Conservation (phyloP, 176 grass and related monocot species). For the Raddia distichophylla region DNA sequence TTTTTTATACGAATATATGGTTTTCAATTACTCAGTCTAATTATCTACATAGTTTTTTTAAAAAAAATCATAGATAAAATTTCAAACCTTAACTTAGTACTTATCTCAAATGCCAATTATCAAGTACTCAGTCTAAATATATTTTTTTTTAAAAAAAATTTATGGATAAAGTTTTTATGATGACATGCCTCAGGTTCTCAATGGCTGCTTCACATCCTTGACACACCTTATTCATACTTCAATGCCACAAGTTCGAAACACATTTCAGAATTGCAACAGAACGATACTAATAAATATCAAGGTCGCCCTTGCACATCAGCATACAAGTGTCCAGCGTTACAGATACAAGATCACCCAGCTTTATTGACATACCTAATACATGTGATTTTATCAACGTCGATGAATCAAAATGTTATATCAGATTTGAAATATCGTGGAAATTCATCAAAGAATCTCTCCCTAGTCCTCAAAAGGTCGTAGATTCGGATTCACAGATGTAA, state of each 20-base stretch:
- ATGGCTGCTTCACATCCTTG: no score
- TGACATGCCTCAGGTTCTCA: background rate
- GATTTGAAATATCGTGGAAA: background rate
- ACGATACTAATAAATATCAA: background rate
- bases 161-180: no score
- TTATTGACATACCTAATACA: slow-evolving; percentile 9
- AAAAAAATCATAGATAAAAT: no score
- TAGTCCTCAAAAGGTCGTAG: slow-evolving; percentile 54
- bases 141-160: no score
- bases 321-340: slow-evolving; percentile 4
- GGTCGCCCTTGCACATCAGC: background rate
- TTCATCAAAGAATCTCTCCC: background rate
- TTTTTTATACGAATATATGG: no score
- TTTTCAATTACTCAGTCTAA: no score
- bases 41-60: no score
- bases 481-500: slow-evolving; percentile 45
- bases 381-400: background rate
- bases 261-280: background rate
- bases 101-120: no score
- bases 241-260: background rate
- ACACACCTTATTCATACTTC: background rate
- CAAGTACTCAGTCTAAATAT: no score
- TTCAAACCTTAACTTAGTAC: no score
- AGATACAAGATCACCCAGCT: background rate
- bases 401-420: background rate